Percentiles rank a stretch among this genome's conserved stretches.
Conservation (phyloP, 176 grass and related monocot species). For the Panicum miliaceum region DNA sequence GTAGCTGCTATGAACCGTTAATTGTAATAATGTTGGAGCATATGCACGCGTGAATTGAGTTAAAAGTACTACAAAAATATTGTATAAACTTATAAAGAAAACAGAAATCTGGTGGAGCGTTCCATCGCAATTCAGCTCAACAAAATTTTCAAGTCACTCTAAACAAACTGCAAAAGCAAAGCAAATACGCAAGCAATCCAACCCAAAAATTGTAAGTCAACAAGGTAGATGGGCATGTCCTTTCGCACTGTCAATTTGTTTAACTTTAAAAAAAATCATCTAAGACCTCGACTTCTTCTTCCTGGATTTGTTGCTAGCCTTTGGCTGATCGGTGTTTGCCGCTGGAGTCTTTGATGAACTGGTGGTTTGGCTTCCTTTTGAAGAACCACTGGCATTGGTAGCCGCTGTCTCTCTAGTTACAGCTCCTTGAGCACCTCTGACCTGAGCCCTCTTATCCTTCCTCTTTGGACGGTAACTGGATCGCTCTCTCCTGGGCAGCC, state of each 20-base stretch:
- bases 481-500: constrained; percentile 86
- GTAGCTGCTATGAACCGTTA: not conserved
- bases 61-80: no score
- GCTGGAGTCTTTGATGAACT: no score
- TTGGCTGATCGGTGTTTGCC: no score
- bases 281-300: constrained; percentile 86
- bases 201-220: constrained; percentile 41
- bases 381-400: constrained; percentile 28
- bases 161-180: constrained; percentile 41
- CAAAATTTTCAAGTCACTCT: constrained; percentile 3
- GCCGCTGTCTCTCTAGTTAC: constrained; percentile 57
- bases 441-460: constrained; percentile 85
- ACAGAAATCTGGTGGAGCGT: not conserved
- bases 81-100: not conserved
- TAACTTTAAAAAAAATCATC: constrained; percentile 18
- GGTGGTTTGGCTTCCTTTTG: constrained; percentile 25
- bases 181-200: not conserved
- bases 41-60: not conserved
- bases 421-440: constrained; percentile 88
- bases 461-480: constrained; percentile 92
- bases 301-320: constrained; percentile 57
- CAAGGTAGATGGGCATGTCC: constrained; percentile 21
- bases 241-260: constrained; percentile 31
- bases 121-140: no score
- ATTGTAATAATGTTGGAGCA: not conserved